These are phyloP conservation scores for Penicillium frequentans DNA, from an alignment of 2,329 filamentous ascomycete genomes.

Conservation along the genomic window DNA sequence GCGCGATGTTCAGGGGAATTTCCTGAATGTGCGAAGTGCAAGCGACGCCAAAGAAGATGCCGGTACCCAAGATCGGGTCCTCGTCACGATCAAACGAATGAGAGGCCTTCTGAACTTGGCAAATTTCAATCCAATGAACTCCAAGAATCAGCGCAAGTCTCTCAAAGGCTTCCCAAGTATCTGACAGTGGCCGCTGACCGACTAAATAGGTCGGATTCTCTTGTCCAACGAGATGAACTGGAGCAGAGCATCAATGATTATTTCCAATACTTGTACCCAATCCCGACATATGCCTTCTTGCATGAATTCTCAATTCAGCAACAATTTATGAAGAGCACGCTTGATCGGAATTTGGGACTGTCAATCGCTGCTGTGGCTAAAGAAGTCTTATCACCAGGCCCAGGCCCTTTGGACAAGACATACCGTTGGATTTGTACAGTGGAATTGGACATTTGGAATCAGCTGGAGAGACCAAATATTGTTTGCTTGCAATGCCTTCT, in stretches of 20 bases:
- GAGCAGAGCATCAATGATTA: conserved; percentile 1
- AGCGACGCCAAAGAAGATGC: conserved; percentile 4
- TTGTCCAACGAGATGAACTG: not conserved
- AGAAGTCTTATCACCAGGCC: not conserved
- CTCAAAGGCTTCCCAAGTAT: not conserved
- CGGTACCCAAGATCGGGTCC: not conserved
- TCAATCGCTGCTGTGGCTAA: conserved; percentile 1
- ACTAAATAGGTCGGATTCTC: not conserved
- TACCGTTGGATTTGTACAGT: not conserved
- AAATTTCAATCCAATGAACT: not conserved
- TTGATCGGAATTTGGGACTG: conserved; percentile 9
- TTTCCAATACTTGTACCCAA: conserved; percentile 13
- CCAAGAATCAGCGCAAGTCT: not conserved
- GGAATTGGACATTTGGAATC: conserved; percentile 7
- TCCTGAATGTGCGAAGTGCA: conserved; percentile 8
- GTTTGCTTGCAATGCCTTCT: conserved; percentile 8
- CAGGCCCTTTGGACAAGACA: not conserved
- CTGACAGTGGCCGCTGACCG: no score
- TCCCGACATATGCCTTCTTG: conserved; percentile 10
- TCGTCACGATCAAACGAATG: not conserved
- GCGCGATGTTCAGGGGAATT: conserved; percentile 8
- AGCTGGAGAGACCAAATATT: conserved; percentile 10
- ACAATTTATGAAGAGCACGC: not conserved
- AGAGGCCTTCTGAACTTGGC: not conserved
- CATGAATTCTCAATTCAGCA: conserved; percentile 8